A percentile compares a stretch with the other conserved stretches of the same genome.
phyloP scores from a whole-genome alignment of 768 basidiomycete genomes.

The Macrolepiota albuminosa region DNA sequence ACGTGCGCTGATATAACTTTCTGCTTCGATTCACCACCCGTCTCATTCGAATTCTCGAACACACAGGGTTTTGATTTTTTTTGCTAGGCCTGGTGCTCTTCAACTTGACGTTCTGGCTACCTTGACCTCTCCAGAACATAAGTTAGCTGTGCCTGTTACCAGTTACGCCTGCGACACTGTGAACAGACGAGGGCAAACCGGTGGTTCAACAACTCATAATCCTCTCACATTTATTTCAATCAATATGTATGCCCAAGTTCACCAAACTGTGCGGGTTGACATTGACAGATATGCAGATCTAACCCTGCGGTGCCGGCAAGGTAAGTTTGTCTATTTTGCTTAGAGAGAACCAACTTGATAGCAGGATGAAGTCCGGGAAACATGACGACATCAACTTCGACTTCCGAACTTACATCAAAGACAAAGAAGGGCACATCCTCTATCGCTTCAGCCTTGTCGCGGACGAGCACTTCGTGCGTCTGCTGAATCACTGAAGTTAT shows the following conservation, averaged over 20 bases:
- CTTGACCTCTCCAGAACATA: not conserved
- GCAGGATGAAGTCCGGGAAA: not conserved
- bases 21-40: not conserved
- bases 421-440: too few species aligned
- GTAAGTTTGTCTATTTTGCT: not conserved
- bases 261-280: not conserved
- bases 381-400: not conserved
- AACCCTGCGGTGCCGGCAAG: too few species aligned
- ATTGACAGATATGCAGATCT: not conserved
- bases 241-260: not conserved
- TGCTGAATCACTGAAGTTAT: too few species aligned
- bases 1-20: not conserved
- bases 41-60: not conserved
- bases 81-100: not conserved
- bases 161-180: too few species aligned
- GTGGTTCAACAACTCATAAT: too few species aligned
- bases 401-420: too few species aligned
- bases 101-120: too few species aligned
- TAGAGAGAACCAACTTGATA: not conserved
- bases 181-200: not conserved
- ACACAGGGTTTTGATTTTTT: not conserved
- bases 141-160: too few species aligned
- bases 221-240: not conserved
- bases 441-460: too few species aligned
- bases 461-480: too few species aligned